Base-by-base conservation (phyloP, 805 yeast genomes). In the Saturnispora galanensis region DNA sequence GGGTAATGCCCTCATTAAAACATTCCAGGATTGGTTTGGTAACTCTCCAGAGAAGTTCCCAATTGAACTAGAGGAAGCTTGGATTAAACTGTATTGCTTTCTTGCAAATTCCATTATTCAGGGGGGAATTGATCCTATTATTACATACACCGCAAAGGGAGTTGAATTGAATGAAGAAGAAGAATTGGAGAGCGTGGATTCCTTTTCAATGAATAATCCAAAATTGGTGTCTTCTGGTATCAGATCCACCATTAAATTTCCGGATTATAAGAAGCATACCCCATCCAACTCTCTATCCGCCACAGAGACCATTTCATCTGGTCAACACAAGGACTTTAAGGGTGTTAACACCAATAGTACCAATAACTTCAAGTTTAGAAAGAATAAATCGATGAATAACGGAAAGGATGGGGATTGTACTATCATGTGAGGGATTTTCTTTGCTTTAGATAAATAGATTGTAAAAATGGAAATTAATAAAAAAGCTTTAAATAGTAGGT, bases 1-100 rank as follows among this genome's bases (percentile, higher is more conserved):
- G 87, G 90, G 90, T 1, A 74, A 74, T 44, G 87, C 88, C 0
- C 66, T 83, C 37, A 67, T 82, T 46, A 74, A 72, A 53, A 82
- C 90, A 1, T 77, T 82, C 51, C 73, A 74, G 53, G 86, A 81
- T 57, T 62, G 88, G 51, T 81, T 80, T 39, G 58, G 55, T 33
- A 49, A 53, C 34, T 46, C 54, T 26, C 51, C 51, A 1, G 60
- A 53, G 3, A 60, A 66, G 15, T 81, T 81, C 57, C 71, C 79
- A 11, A 59, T 74, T 17, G 83, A 79, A 51, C 58, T 81, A 35
- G 88, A 82, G 55, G 70, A 76, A 46, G 73, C 79, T 45, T 83
- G 90, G 89, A 74, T 82, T 44, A 75, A 79, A 54, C 64, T 83
- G 17, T 83, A 80, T 63, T 66, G 80, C 46, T 83, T 77, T 57